Base-by-base conservation (phyloP, 208 protist genomes). In the Trypanosoma conorhini region DNA sequence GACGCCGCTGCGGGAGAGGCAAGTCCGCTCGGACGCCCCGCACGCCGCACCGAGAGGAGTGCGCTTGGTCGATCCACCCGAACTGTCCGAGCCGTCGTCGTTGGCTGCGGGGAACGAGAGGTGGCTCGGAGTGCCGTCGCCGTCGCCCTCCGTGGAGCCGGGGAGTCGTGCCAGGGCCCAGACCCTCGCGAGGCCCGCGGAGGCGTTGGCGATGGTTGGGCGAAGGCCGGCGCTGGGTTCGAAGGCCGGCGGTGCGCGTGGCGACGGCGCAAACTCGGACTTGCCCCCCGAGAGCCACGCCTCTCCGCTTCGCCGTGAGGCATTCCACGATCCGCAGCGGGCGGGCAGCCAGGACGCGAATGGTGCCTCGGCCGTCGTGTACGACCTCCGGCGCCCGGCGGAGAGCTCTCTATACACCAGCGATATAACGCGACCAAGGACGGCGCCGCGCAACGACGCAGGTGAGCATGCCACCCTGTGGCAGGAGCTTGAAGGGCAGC, bases 241-340 rank as follows among this genome's bases (percentile, higher is more conserved):
- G 12, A 51, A 9, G 15, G 21, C 17, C 15, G 40, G 15, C 7
- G 9, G 40, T 19, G 3, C 12, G 7, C 19, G 42, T 30, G 38
- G 30, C 5, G 1, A 22, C 30, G 52, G 0, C 8, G 33, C 1
- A 21, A 7, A 56, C 10, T 57, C 54, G 22, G 42, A 40, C 8
- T 9, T 17, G 1, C 42, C 24, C 7, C 21, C 38, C 3, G 56
- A 71, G 26, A 22, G 26, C 0, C 56, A 71, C 28, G n/a, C 42
- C 13, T 64, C 67, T 21, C 56, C 67, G 24, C 64, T 71, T 56
- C 31, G 67, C 19, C 57, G 59, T 31, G 67, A 64, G n/a, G 4
- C 28, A 35, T 22, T 30, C 24, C 0, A n/a, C 12, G 8, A 46
- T 46, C 42, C 42, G 13, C 67, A 40, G 0, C 1, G 13, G 38